phyloP scores from a whole-genome alignment of 306 rosid genomes.

The Ormosia emarginata region DNA sequence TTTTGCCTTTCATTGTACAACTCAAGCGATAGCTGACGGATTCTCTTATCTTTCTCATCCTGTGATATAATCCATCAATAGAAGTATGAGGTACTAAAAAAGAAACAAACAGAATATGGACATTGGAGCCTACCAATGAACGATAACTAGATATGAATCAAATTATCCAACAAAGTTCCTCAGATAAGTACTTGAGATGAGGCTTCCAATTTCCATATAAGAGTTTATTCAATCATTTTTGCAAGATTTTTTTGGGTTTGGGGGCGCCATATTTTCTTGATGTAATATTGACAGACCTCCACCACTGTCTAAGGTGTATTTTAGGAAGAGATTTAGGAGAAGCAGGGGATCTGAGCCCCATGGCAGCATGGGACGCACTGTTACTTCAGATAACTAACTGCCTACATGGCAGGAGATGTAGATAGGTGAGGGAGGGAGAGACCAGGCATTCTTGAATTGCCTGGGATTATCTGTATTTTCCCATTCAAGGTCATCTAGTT shows the following conservation, averaged over 20 bases:
- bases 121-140: neutral
- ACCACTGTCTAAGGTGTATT: neutral
- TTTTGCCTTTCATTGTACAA: conserved; percentile 67
- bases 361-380: neutral
- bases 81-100: neutral
- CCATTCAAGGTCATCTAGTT: neutral
- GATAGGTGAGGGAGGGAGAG: neutral
- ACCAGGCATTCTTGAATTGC: neutral
- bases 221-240: neutral
- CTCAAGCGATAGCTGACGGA: conserved; percentile 60
- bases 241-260: neutral
- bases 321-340: neutral
- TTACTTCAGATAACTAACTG: neutral
- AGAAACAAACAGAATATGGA: neutral
- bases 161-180: neutral
- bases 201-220: neutral
- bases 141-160: conserved; percentile 3
- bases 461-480: neutral
- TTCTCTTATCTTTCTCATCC: conserved; percentile 77
- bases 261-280: neutral
- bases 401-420: neutral
- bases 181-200: neutral
- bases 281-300: neutral
- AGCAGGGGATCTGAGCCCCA: no score
- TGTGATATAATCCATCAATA: conserved; percentile 28